Base-by-base conservation (phyloP, 306 rosid genomes). In the Ormosia semicastrata region DNA sequence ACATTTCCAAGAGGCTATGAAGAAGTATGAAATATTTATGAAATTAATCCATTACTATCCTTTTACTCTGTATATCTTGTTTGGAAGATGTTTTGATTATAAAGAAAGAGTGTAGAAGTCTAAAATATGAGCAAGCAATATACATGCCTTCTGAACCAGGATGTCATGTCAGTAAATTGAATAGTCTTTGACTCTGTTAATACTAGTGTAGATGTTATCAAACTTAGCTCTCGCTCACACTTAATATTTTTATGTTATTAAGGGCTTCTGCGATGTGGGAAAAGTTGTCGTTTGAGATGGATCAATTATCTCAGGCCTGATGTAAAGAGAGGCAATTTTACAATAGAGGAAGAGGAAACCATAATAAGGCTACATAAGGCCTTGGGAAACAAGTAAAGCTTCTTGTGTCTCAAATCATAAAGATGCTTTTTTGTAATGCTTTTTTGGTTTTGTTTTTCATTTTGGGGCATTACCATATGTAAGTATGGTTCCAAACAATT, bases 261-360 rank as follows among this genome's bases (percentile, higher is more conserved):
- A 95, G 99, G 99, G 46, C 85, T 95, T 64, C 54, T 82, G 30
- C 50, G 99, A 73, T 95, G 99, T 71, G 99, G 99, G 2, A 95
- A 95, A 79, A 95, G 99, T 71, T 95, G 99, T 80, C 98, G 99
- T 32, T 52, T 95, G 83, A 95, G 99, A 88, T 95, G 99, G 99
- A 93, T 95, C 63, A 95, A 95, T 83, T 95, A 95, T 84, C 93
- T 95, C 4, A 89, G 98, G 59, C 99, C 99, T 13, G 99, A 95
- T 78, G 83, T 95, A 18, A 95, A 95, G 86, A 83, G 99, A 63
- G 99, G 99, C 46, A 87, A 88, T 77, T 92, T 95, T 75, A 92
- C 93, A 0, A 4, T 24, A 43, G 92, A 90, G 52, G 99, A 95
- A 81, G 98, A 95, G 40, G 92, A 89, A 12, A 63, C 89, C 85